Conservation (phyloP, 2,329 filamentous ascomycete genomes). For the Ceratocystis diversiconidia region DNA sequence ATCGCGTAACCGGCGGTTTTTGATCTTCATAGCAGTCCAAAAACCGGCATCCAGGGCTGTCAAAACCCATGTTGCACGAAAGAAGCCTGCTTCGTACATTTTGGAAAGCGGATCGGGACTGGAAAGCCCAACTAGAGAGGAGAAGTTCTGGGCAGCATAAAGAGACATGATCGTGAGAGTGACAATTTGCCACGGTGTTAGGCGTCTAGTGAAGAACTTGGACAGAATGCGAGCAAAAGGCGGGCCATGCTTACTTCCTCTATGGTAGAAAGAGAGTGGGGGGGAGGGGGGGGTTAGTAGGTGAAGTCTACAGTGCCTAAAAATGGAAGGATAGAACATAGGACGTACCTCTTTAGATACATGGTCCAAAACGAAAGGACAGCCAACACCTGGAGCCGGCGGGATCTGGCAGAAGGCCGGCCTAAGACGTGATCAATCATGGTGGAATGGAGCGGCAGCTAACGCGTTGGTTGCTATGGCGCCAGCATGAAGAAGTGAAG, state of each 20-base stretch:
- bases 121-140: conserved; percentile 78
- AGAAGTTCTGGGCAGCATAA: conserved; percentile 85
- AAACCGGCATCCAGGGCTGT: conserved; percentile 93
- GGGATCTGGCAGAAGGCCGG: conserved; percentile 77
- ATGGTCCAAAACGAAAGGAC: conserved; percentile 85
- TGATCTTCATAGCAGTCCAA: conserved; percentile 95
- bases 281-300: not conserved
- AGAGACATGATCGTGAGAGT: conserved; percentile 80
- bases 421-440: conserved; percentile 84
- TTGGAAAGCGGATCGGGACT: conserved; percentile 88
- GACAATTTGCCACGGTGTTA: conserved; percentile 83
- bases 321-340: not conserved
- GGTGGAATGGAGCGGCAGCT: conserved; percentile 10
- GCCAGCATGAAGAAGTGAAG: not conserved
- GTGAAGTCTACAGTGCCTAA: not conserved
- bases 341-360: conserved; percentile 58
- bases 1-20: conserved; percentile 63
- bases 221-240: conserved; percentile 59
- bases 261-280: conserved; percentile 25
- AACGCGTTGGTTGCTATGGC: not conserved
- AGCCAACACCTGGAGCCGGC: conserved; percentile 80
- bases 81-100: conserved; percentile 84
- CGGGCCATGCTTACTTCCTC: conserved; percentile 81
- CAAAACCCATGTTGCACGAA: conserved; percentile 90
- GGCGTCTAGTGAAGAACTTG: conserved; percentile 48